Evolutionary conservation across 2,329 filamentous ascomycete species (phyloP).

Genomic region (Westerdykella sp.): DNA sequence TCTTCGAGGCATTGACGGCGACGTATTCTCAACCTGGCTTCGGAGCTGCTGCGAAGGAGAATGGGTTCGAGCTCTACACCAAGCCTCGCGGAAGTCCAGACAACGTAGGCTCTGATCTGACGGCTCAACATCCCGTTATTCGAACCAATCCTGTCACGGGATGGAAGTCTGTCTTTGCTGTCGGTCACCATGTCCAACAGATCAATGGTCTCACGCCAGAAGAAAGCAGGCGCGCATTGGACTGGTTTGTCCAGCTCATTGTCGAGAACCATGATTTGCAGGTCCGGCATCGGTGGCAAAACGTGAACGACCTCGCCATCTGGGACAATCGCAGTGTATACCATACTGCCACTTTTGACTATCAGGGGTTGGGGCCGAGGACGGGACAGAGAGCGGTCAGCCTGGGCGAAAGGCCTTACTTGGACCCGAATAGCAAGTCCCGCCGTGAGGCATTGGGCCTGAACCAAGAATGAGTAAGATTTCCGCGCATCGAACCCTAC

Average conservation of each 20-base stretch:
- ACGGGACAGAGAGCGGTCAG: conserved; percentile 52
- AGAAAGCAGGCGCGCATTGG: conserved; percentile 40
- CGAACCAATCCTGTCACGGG: conserved; percentile 43
- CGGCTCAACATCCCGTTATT: conserved; percentile 51
- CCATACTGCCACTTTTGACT: conserved; percentile 58
- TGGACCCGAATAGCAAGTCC: conserved; percentile 48
- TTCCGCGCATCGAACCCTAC: too few relatives aligned
- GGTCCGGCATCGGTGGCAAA: conserved; percentile 46
- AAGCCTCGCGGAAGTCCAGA: conserved; percentile 48
- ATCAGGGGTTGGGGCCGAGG: conserved; percentile 48
- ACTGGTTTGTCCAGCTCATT: conserved; percentile 41
- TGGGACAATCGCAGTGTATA: conserved; percentile 60
- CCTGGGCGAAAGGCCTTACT: conserved; percentile 52
- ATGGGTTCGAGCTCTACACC: conserved; percentile 42
- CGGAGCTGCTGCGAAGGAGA: conserved; percentile 35
- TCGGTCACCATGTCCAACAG: conserved; percentile 36
- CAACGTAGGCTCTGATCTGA: conserved; percentile 49
- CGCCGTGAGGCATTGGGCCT: conserved; percentile 37
- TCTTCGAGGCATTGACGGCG: conserved; percentile 44
- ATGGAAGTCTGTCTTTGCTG: conserved; percentile 43
- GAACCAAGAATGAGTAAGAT: conserved; percentile 1
- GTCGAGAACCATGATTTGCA: conserved; percentile 48
- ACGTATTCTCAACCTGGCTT: conserved; percentile 43
- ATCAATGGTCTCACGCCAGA: conserved; percentile 43
- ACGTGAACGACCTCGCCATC: conserved; percentile 49